Evolutionary conservation across 1,139 yeast species (phyloP).

Genomic region (Sugiyamaella novakii): DNA sequence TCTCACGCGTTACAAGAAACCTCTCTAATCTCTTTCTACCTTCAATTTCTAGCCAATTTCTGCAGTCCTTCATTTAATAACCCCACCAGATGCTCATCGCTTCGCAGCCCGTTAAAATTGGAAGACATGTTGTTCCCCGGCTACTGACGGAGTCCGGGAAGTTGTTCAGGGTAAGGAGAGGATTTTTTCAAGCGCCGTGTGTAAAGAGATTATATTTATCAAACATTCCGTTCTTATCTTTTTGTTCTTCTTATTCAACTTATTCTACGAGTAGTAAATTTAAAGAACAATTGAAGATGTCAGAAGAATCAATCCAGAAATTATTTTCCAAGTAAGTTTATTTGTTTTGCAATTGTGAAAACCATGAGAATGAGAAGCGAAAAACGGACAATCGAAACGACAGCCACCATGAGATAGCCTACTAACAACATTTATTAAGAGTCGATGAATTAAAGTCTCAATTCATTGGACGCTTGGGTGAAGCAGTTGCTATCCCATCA

Average conservation of each 20-base stretch:
- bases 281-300: constrained; percentile 24
- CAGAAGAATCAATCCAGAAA: constrained; percentile 30
- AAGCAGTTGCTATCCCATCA: constrained; percentile 91
- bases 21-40: too few species aligned
- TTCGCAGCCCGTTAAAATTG: too few species aligned
- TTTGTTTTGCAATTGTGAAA: too few species aligned
- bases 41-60: too few species aligned
- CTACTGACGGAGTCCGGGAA: constrained; percentile 17
- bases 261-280: neutral
- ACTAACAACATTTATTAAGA: too few species aligned
- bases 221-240: neutral
- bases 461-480: constrained; percentile 53
- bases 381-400: too few species aligned
- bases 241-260: constrained; percentile 15
- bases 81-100: too few species aligned
- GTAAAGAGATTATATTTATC: constrained; percentile 12
- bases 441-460: constrained; percentile 40
- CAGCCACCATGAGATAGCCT: too few species aligned
- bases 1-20: too few species aligned
- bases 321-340: constrained; percentile 31
- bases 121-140: too few species aligned
- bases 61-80: too few species aligned
- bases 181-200: constrained; percentile 7
- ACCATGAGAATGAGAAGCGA: neutral
- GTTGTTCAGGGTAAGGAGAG: constrained; percentile 6